A percentile compares a stretch with the other conserved stretches of the same genome.
Evolutionary conservation across 345 rosid genomes (phyloP).

Genomic region (Hibiscus syriacus): DNA sequence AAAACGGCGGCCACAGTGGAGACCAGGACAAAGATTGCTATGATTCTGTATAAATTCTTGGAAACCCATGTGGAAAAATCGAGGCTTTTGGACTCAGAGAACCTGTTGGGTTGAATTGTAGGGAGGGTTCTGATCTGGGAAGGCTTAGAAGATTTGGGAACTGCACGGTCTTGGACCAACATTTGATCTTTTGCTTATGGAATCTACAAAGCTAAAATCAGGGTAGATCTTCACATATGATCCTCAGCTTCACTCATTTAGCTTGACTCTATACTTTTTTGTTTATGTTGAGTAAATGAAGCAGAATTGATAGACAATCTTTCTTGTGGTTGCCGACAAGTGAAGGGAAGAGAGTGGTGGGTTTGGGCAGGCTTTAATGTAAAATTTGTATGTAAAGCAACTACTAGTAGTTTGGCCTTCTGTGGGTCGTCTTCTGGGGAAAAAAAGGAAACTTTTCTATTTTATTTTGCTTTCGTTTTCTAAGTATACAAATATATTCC

Average conservation of each 20-base stretch:
- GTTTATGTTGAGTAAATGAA: neutral
- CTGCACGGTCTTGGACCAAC: constrained; percentile 82
- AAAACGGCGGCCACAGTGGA: constrained; percentile 52
- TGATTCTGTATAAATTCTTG: constrained; percentile 52
- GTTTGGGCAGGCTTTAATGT: neutral
- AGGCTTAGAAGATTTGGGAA: constrained; percentile 38
- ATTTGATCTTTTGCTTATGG: constrained; percentile 21
- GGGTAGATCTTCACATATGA: constrained; percentile 3
- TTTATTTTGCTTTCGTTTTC: too few relatives aligned
- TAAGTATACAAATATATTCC: too few relatives aligned
- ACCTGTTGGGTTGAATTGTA: constrained; percentile 41
- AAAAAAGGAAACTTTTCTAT: neutral
- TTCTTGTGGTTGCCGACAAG: neutral
- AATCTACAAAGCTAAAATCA: neutral
- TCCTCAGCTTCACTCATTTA: constrained; percentile 5
- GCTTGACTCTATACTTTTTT: neutral
- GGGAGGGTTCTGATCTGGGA: constrained; percentile 46
- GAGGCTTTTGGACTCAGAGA: constrained; percentile 57
- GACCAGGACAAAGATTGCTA: constrained; percentile 34
- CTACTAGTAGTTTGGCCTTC: neutral
- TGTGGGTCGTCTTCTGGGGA: neutral
- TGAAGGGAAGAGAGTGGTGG: neutral
- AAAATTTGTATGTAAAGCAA: neutral
- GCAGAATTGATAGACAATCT: neutral
- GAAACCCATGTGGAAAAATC: constrained; percentile 77